Evolutionary conservation across 805 yeast species (phyloP).

Genomic region (Saturnispora ahearnii): DNA sequence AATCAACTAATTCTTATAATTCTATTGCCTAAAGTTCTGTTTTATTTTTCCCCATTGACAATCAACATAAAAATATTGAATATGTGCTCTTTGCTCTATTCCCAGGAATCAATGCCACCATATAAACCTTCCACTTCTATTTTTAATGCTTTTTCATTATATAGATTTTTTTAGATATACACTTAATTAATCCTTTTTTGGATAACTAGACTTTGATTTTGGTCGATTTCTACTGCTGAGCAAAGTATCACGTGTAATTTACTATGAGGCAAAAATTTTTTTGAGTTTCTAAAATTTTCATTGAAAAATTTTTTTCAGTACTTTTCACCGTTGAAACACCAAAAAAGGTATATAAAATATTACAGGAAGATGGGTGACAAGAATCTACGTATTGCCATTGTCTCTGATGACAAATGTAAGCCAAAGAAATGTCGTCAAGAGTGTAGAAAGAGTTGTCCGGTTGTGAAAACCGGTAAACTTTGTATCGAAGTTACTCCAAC

Average conservation of each 20-base stretch:
- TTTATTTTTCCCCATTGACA: not conserved
- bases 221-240: too few relatives aligned
- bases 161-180: not conserved
- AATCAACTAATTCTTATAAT: too few relatives aligned
- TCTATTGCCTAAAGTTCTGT: too few relatives aligned
- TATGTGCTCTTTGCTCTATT: too few relatives aligned
- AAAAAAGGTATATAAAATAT: not conserved
- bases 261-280: not conserved
- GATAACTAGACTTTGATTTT: too few relatives aligned
- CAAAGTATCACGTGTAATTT: not conserved
- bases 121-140: not conserved
- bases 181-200: not conserved
- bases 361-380: conserved; percentile 26
- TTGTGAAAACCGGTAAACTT: conserved; percentile 92
- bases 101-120: not conserved
- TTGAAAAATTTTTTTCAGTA: not conserved
- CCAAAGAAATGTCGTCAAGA: conserved; percentile 99
- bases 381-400: conserved; percentile 87
- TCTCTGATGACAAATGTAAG: conserved; percentile 88
- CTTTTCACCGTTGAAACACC: not conserved
- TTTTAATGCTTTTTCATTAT: not conserved
- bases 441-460: conserved; percentile 95
- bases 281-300: not conserved
- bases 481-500: conserved; percentile 94
- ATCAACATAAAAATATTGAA: not conserved